phyloP scores from a whole-genome alignment of 352 stramenopile species.

The Phytophthora gonapodyides region DNA sequence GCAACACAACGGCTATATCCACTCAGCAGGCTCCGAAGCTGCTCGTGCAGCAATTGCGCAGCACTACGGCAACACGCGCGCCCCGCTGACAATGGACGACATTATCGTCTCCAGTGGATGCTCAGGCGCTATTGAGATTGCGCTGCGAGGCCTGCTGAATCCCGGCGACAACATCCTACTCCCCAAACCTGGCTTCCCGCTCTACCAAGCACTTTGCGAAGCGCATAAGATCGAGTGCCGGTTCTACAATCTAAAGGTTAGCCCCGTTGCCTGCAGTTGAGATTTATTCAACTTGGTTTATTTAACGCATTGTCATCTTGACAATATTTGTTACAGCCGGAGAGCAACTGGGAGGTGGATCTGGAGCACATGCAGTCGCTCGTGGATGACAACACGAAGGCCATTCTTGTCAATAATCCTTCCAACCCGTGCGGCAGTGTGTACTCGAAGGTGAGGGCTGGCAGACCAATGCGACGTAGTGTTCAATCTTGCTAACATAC shows the following conservation, averaged over 20 bases:
- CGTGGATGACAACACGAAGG: conserved; percentile 84
- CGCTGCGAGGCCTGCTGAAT: conserved; percentile 90
- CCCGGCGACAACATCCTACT: conserved; percentile 93
- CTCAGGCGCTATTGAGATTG: conserved; percentile 94
- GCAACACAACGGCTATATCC: conserved; percentile 93
- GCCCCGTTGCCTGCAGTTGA: background rate
- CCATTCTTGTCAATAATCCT: conserved; percentile 96
- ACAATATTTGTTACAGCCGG: conserved; percentile 39
- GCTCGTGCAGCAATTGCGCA: conserved; percentile 90
- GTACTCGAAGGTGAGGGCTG: conserved; percentile 77
- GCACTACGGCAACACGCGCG: conserved; percentile 62
- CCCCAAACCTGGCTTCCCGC: conserved; percentile 93
- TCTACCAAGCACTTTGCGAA: conserved; percentile 96
- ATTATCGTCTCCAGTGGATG: conserved; percentile 94
- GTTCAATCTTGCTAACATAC: background rate
- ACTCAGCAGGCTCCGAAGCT: conserved; percentile 86
- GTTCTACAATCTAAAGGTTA: conserved; percentile 89
- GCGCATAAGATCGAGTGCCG: conserved; percentile 91
- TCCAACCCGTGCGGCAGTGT: conserved; percentile 95
- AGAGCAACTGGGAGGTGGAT: conserved; percentile 94
- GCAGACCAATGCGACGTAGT: background rate
- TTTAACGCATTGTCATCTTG: background rate
- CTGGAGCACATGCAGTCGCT: conserved; percentile 91
- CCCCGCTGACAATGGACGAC: conserved; percentile 87
- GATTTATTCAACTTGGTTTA: no score